Conservation (phyloP, 495 filamentous ascomycete genomes). For the Penicillium diatomitis region DNA sequence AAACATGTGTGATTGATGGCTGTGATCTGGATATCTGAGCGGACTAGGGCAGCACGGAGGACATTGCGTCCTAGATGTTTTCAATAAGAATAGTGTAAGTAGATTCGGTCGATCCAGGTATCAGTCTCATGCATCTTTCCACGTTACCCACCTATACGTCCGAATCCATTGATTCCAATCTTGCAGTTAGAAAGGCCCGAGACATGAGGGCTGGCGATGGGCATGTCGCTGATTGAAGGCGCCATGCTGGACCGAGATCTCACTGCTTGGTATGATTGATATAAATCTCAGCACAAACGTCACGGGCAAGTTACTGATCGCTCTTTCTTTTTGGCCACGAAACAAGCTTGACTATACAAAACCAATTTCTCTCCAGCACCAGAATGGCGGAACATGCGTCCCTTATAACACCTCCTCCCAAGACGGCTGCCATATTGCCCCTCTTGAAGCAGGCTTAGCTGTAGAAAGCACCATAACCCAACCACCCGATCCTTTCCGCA, state of each 20-base stretch:
- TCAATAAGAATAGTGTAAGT: no score
- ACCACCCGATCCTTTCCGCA: slow-evolving; percentile 12
- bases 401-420: no score
- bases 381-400: no score
- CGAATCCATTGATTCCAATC: slow-evolving; percentile 28
- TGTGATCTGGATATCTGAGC: slow-evolving; percentile 22
- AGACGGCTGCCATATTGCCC: no score
- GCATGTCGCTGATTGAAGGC: slow-evolving; percentile 21
- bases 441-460: not conserved
- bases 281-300: slow-evolving; percentile 1
- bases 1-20: slow-evolving; percentile 31
- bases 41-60: slow-evolving; percentile 24
- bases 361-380: no score
- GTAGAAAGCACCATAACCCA: slow-evolving; percentile 2
- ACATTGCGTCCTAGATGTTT: slow-evolving; percentile 22
- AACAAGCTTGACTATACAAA: no score
- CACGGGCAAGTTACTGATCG: no score
- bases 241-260: slow-evolving; percentile 9
- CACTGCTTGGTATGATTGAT: not conserved
- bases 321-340: no score
- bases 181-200: slow-evolving; percentile 10
- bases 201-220: slow-evolving; percentile 2
- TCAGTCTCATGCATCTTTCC: no score
- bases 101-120: no score
- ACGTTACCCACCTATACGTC: slow-evolving; percentile 19